Evolutionary conservation across 148 eudicot species (phyloP).

Genomic region (Pharnaceum exiguum): DNA sequence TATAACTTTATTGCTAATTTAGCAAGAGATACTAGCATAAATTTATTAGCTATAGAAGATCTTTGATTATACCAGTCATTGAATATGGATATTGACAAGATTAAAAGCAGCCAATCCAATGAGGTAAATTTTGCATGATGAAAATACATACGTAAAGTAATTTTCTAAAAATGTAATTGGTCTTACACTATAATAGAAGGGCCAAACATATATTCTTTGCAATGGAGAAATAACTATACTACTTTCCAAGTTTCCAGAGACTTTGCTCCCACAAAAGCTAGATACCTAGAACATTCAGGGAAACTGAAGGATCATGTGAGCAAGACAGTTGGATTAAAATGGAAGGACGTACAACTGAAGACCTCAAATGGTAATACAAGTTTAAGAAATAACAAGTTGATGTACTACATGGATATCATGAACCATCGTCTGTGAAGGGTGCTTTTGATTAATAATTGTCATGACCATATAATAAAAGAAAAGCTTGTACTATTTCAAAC

Average conservation of each 20-base stretch:
- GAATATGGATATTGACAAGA: slow-evolving; percentile 5
- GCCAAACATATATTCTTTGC: slow-evolving; percentile 2
- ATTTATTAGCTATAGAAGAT: slow-evolving; percentile 17
- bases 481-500: slow-evolving; percentile 10
- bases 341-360: slow-evolving; percentile 15
- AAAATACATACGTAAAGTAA: not conserved
- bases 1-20: slow-evolving; percentile 18
- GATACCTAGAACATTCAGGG: slow-evolving; percentile 12
- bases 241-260: slow-evolving; percentile 17
- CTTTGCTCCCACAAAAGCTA: slow-evolving; percentile 10
- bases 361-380: slow-evolving; percentile 16
- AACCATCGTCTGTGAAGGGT: not conserved
- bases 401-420: not conserved
- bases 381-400: slow-evolving; percentile 7
- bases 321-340: not conserved
- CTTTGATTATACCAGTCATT: slow-evolving; percentile 13
- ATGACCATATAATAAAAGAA: not conserved
- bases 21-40: slow-evolving; percentile 29
- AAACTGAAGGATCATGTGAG: not conserved
- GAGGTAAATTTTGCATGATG: not conserved
- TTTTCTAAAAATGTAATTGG: slow-evolving; percentile 10
- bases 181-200: slow-evolving; percentile 1
- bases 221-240: not conserved
- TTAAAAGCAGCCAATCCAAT: not conserved
- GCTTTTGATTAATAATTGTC: slow-evolving; percentile 4